Conservation (phyloP, 371 early-diverging fungal species). For the Mortierella sp. region DNA sequence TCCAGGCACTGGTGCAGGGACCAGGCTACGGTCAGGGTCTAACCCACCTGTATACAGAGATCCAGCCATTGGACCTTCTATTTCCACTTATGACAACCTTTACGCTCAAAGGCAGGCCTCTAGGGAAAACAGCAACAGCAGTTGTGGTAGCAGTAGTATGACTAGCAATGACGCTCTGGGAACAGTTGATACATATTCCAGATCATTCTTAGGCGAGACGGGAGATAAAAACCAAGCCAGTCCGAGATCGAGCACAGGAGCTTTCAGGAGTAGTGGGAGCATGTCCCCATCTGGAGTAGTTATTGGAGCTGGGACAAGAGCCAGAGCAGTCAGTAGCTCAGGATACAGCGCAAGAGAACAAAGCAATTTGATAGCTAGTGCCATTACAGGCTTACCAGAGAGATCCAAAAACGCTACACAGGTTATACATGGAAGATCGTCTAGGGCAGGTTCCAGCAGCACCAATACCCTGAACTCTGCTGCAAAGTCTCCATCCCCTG, state of each 20-base stretch:
- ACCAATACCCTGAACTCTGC: neutral
- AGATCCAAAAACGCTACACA: slow-evolving; percentile 8
- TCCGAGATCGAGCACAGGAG: slow-evolving; percentile 11
- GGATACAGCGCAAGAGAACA: slow-evolving; percentile 10
- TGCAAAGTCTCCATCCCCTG: slow-evolving; percentile 27
- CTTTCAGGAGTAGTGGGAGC: slow-evolving; percentile 13
- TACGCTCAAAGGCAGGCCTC: slow-evolving; percentile 15
- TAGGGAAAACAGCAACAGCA: slow-evolving; percentile 18
- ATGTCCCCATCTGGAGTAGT: neutral
- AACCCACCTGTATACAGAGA: slow-evolving; percentile 28
- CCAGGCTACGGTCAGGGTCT: slow-evolving; percentile 46
- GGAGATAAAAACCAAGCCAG: slow-evolving; percentile 14
- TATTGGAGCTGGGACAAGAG: slow-evolving; percentile 17
- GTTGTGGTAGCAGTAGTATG: slow-evolving; percentile 6
- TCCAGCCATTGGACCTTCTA: slow-evolving; percentile 2
- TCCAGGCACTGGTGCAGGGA: slow-evolving; percentile 10
- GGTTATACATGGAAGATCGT: slow-evolving; percentile 13
- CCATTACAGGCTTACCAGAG: slow-evolving; percentile 12
- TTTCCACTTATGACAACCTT: neutral
- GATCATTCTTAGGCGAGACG: slow-evolving; percentile 14
- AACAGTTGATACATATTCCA: neutral
- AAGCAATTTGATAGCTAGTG: neutral
- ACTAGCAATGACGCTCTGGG: neutral
- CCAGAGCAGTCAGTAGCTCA: slow-evolving; percentile 34
- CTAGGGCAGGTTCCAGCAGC: slow-evolving; percentile 5